Percentiles rank a stretch among this genome's conserved stretches.
phyloP scores from a whole-genome alignment of 139 green algal genomes.

The Picochlorum sp. region DNA sequence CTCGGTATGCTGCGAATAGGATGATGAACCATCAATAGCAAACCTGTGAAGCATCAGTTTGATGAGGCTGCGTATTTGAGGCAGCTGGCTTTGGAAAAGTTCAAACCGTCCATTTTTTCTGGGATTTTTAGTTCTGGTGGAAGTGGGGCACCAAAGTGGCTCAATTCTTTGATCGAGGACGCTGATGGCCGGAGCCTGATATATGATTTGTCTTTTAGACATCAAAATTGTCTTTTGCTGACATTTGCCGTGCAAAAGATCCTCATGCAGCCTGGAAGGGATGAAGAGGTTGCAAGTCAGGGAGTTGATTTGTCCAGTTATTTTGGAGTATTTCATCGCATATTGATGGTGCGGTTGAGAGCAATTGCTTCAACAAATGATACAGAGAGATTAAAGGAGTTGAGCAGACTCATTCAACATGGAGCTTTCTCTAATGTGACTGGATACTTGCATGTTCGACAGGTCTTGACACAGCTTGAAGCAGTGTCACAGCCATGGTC shows the following conservation, averaged over 20 bases:
- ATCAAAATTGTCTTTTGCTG: conserved; percentile 64
- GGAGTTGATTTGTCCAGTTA: conserved; percentile 54
- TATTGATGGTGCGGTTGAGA: conserved; percentile 14
- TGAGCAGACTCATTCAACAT: conserved; percentile 35
- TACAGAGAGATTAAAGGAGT: conserved; percentile 8
- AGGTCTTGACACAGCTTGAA: conserved; percentile 13
- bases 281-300: conserved; percentile 41
- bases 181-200: conserved; percentile 50
- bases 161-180: conserved; percentile 48
- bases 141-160: conserved; percentile 37
- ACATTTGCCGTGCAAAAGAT: conserved; percentile 77
- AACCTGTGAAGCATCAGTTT: neutral
- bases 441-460: conserved; percentile 63
- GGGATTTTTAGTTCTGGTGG: conserved; percentile 45
- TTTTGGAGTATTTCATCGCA: conserved; percentile 68
- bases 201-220: conserved; percentile 57
- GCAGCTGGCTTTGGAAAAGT: conserved; percentile 49
- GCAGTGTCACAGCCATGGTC: conserved; percentile 6
- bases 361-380: conserved; percentile 11
- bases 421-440: conserved; percentile 33
- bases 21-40: too few species aligned
- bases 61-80: conserved; percentile 36
- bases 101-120: conserved; percentile 54
- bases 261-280: conserved; percentile 43
- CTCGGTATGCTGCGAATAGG: too few species aligned